Base-by-base conservation (phyloP, 805 yeast genomes). In the Kazachstania africana region DNA sequence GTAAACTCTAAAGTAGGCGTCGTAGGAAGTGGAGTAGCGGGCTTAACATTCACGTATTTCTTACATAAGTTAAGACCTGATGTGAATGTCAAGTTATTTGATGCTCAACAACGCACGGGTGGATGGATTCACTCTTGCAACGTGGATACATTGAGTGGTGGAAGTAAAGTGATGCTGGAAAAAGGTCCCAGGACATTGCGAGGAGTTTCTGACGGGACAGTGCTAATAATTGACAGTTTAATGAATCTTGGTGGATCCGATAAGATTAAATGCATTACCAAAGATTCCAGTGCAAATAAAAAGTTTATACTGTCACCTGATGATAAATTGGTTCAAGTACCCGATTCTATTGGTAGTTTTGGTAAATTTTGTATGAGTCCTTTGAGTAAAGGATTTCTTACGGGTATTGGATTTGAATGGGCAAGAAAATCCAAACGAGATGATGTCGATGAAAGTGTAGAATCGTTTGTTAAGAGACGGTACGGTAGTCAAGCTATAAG, bases 181-280 rank as follows among this genome's bases (percentile, higher is more conserved):
- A 78, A 77, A 39, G 98, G 97, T 0, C 97, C 98, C 0, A 61
- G 97, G 30, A 91, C 97, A 0, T 59, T 91, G 27, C 61, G 95
- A 37, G 94, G 95, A 0, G 71, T 71, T 5, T 79, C 84, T 33
- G 75, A 75, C 25, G 97, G 97, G 0, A 72, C 85, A 0, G 57
- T 78, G 19, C 45, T 82, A 16, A 69, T 81, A 6, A 56, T 78
- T 15, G 93, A 81, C 48, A 62, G 74, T 2, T 47, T 82, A 35
- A 35, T 47, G 13, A 47, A 50, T 21, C 54, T 79, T 31, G 72
- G 73, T 0, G 42, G 57, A 8, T 59, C 57, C 6, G 62, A 68
- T 25, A 64, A 68, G 22, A 57, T 88, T 5, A 64, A 65, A 33
- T 85, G 75, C 8, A 68, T 88, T 33, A 69, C 67, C 9, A 58